These are phyloP conservation scores for Suillus brevipes DNA, from an alignment of 768 basidiomycete genomes.

Conservation along the genomic window DNA sequence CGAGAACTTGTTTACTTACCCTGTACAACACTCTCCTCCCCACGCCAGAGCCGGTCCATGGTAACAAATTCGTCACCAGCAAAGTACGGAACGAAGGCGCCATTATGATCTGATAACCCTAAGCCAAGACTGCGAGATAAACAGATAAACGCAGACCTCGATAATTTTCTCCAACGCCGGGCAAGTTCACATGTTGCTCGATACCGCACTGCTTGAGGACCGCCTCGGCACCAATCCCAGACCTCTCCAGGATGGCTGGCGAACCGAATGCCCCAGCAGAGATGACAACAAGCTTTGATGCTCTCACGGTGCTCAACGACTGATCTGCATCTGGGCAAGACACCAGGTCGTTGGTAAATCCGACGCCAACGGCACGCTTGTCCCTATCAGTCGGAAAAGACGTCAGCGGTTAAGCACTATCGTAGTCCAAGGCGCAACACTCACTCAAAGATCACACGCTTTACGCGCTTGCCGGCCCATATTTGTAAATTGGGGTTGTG, in stretches of 20 bases:
- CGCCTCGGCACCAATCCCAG: slow-evolving; percentile 39
- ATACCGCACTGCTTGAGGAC: slow-evolving; percentile 33
- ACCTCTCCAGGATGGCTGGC: slow-evolving; percentile 55
- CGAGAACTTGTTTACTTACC: slow-evolving; percentile 32
- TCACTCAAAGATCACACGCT: slow-evolving; percentile 38
- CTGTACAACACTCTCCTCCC: slow-evolving; percentile 37
- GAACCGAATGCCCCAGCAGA: slow-evolving; percentile 44
- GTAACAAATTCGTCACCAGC: slow-evolving; percentile 47
- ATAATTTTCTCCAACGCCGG: slow-evolving; percentile 46
- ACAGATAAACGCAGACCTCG: slow-evolving; percentile 25
- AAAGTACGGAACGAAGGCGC: slow-evolving; percentile 32
- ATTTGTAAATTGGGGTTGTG: slow-evolving; percentile 32
- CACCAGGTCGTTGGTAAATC: slow-evolving; percentile 31
- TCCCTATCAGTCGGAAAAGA: slow-evolving; percentile 19
- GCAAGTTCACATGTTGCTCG: slow-evolving; percentile 33
- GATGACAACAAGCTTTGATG: slow-evolving; percentile 37
- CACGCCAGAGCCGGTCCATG: slow-evolving; percentile 45
- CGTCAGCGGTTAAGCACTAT: not conserved
- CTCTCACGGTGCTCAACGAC: slow-evolving; percentile 23
- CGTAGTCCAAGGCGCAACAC: slow-evolving; percentile 7
- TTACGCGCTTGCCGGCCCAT: slow-evolving; percentile 34
- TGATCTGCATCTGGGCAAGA: slow-evolving; percentile 18
- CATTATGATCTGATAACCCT: slow-evolving; percentile 30
- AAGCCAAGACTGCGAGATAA: not conserved
- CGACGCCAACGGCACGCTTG: slow-evolving; percentile 38